These are phyloP conservation scores for Licmophora abbreviata DNA, from an alignment of 108 stramenopile genomes.

Conservation along the genomic window DNA sequence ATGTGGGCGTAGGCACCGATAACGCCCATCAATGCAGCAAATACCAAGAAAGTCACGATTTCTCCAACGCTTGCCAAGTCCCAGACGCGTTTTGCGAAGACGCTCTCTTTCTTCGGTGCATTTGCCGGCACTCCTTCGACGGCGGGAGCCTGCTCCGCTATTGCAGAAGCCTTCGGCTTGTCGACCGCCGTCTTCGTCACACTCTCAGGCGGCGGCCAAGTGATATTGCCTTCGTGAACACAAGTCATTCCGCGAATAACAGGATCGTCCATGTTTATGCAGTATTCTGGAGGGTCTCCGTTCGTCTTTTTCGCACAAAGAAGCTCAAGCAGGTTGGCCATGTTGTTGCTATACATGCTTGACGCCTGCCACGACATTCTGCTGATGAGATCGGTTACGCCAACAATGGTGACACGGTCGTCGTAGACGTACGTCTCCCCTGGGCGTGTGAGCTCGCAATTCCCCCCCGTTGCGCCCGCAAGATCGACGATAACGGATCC, in stretches of 20 bases:
- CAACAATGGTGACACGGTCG: slow-evolving; percentile 74
- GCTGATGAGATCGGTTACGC: slow-evolving; percentile 66
- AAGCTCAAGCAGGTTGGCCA: slow-evolving; percentile 71
- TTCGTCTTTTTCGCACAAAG: slow-evolving; percentile 29
- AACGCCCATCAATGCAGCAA: slow-evolving; percentile 30
- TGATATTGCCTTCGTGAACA: slow-evolving; percentile 32
- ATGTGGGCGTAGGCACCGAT: slow-evolving; percentile 35
- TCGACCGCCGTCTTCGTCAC: slow-evolving; percentile 28
- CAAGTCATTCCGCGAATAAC: slow-evolving; percentile 63
- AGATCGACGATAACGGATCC: slow-evolving; percentile 85
- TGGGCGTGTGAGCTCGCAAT: slow-evolving; percentile 69
- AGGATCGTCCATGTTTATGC: slow-evolving; percentile 57
- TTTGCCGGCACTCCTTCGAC: slow-evolving; percentile 4
- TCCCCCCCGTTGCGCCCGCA: slow-evolving; percentile 86
- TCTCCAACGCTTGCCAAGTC: slow-evolving; percentile 46
- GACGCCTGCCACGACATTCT: slow-evolving; percentile 77
- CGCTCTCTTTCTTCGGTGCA: slow-evolving; percentile 11
- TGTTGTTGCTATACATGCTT: slow-evolving; percentile 80
- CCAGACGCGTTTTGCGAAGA: slow-evolving; percentile 38
- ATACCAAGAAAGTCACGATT: slow-evolving; percentile 10
- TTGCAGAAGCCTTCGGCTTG: neutral
- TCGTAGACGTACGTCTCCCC: slow-evolving; percentile 45
- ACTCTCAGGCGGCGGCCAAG: slow-evolving; percentile 65
- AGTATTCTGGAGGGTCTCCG: slow-evolving; percentile 19
- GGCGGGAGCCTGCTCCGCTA: neutral